Base-by-base conservation (phyloP, 495 filamentous ascomycete species). In the Chlorociboria aeruginascens region DNA sequence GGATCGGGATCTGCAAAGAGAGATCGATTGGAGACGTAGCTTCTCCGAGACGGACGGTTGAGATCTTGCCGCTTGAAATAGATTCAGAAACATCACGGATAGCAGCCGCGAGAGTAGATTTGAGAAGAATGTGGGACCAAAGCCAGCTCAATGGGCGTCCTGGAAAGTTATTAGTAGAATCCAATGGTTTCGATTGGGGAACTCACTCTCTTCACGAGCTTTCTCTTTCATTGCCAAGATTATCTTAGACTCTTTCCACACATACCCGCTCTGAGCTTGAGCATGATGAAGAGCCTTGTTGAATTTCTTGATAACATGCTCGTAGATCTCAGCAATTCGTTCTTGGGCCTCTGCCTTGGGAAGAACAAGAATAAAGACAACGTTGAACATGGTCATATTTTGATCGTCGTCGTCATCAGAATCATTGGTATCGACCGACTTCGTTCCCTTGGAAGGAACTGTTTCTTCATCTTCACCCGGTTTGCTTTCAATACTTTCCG, bases 341-440 rank as follows among this genome's bases (percentile, higher is more conserved):
- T 80, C 68, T 40, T 82, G 81, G 55, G 82, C 82, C 61, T 93
- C 86, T 36, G 85, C 65, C 41, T 81, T 72, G 33, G 85, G 83
- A 3, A 86, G 82, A 57, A 85, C 81, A 41, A 95, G 66, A 32
- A 95, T 84, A 65, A 96, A 97, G 11, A 95, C 86, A 32, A 96
- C 77, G 66, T 97, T 89, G 62, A 98, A 98, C 89, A 96, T 95
- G 17, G 79, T 88, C 85, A 98, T 89, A 37, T 33, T 65, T 55
- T 42, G 63, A 58, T n/a, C 13, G 56, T 67, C 56, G 62, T 69
- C 39, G 38, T 68, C 68, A 17, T 57, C 59, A 17, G 50, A 48
- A 32, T 40, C 20, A 4, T 25, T 25, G 20, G 20, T 25, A 25
- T 25, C 20, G 20, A 25, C 20, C 20, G 20, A 25, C 20, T 25